Conservation (phyloP, 2,329 filamentous ascomycete species). For the Aspergillus pseudoterreus region DNA sequence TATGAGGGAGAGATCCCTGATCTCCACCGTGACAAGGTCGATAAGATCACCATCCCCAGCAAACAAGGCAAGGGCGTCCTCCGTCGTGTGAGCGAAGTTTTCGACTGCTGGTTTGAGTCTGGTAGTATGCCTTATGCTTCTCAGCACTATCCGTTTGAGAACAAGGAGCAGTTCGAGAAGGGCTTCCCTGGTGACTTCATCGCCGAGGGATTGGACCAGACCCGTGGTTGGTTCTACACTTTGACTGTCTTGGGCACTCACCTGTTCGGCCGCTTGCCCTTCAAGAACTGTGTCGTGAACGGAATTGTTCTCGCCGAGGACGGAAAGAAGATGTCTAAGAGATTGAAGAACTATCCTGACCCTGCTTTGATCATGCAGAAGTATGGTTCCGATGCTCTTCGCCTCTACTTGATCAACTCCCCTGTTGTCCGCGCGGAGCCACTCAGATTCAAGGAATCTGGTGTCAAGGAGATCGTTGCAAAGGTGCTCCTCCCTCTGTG, state of each 20-base stretch:
- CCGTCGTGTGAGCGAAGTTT: conserved; percentile 79
- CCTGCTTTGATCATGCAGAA: conserved; percentile 76
- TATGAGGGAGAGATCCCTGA: conserved; percentile 78
- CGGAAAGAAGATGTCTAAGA: conserved; percentile 98
- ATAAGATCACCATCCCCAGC: conserved; percentile 90
- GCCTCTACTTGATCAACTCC: conserved; percentile 95
- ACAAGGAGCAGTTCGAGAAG: conserved; percentile 72
- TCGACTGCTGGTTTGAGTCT: conserved; percentile 97
- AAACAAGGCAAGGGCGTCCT: conserved; percentile 81
- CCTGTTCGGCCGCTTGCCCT: conserved; percentile 78
- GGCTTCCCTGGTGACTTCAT: conserved; percentile 92
- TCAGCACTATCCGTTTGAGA: conserved; percentile 89
- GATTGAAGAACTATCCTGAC: conserved; percentile 93
- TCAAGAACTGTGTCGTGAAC: conserved; percentile 95
- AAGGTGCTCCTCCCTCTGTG: conserved; percentile 87
- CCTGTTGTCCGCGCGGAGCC: conserved; percentile 91
- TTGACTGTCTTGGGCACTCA: conserved; percentile 83
- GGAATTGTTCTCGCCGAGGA: conserved; percentile 91
- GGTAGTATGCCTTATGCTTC: conserved; percentile 93
- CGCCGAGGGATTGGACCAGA: conserved; percentile 89
- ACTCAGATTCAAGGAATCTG: conserved; percentile 82
- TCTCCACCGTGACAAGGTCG: conserved; percentile 87
- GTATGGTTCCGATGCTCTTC: conserved; percentile 87
- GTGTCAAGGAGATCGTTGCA: conserved; percentile 91
- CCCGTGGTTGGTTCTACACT: conserved; percentile 96